These are phyloP conservation scores for Meyerozyma sp. DNA, from an alignment of 1,139 yeast species.

Conservation along the genomic window DNA sequence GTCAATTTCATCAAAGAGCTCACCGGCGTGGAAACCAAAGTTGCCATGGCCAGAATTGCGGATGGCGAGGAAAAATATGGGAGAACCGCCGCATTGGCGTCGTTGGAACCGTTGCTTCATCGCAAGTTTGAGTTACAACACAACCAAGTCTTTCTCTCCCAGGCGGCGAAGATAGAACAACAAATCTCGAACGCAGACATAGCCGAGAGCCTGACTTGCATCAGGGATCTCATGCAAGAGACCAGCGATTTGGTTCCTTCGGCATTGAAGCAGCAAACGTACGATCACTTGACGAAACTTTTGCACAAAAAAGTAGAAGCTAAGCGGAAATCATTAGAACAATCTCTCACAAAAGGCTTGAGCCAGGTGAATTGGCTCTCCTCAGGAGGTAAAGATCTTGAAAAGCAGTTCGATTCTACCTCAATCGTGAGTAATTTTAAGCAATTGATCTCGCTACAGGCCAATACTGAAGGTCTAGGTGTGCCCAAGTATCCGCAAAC, in stretches of 20 bases:
- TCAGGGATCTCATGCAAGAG: neutral
- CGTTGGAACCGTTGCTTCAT: neutral
- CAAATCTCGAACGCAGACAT: neutral
- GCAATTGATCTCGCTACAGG: conserved; percentile 33
- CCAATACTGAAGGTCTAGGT: conserved; percentile 7
- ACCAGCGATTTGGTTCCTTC: neutral
- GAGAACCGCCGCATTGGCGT: neutral
- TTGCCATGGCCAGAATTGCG: conserved; percentile 1
- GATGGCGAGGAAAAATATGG: neutral
- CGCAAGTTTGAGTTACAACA: neutral
- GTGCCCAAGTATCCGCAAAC: conserved; percentile 37
- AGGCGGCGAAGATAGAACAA: neutral
- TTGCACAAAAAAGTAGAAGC: neutral
- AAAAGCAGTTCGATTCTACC: neutral
- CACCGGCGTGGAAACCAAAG: neutral
- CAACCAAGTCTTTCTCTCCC: neutral
- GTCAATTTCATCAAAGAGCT: neutral
- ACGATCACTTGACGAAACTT: neutral
- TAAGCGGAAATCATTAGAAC: conserved; percentile 2
- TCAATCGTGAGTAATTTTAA: conserved; percentile 4
- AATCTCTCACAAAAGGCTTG: conserved; percentile 3
- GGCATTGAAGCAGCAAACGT: neutral
- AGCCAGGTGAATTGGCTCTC: conserved; percentile 10
- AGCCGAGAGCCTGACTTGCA: neutral
- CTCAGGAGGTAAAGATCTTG: neutral